phyloP scores from a whole-genome alignment of 768 basidiomycete genomes.

The Termitomyces sp. region DNA sequence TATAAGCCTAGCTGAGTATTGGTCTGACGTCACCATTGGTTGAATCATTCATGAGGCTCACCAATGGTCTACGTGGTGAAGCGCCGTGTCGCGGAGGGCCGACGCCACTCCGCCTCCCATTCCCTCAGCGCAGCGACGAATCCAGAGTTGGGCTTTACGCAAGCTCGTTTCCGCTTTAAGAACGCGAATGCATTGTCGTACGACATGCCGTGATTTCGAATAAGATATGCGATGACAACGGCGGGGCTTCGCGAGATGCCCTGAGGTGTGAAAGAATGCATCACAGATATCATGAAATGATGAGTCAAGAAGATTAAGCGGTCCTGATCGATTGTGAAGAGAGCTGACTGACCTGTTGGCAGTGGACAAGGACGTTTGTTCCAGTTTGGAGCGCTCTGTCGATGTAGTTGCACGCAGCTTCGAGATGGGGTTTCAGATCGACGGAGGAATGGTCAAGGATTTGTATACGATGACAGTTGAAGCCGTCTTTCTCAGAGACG shows the following conservation, averaged over 20 bases:
- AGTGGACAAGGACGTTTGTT: slow-evolving; percentile 71
- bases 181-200: slow-evolving; percentile 63
- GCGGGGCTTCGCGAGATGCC: slow-evolving; percentile 77
- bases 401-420: slow-evolving; percentile 66
- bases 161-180: slow-evolving; percentile 64
- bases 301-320: background rate
- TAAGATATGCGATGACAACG: slow-evolving; percentile 80
- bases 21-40: background rate
- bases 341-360: slow-evolving; percentile 62
- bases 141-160: slow-evolving; percentile 75
- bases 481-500: slow-evolving; percentile 38
- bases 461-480: slow-evolving; percentile 60
- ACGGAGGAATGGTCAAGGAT: slow-evolving; percentile 60
- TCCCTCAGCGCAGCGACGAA: slow-evolving; percentile 60
- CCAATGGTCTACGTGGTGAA: slow-evolving; percentile 18
- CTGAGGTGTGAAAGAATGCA: slow-evolving; percentile 29
- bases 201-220: slow-evolving; percentile 68
- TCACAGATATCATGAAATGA: slow-evolving; percentile 14
- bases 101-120: slow-evolving; percentile 44
- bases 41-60: background rate
- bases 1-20: background rate
- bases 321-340: background rate
- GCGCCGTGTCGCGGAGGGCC: slow-evolving; percentile 17
- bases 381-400: slow-evolving; percentile 58
- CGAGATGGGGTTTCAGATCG: slow-evolving; percentile 67